Base-by-base conservation (phyloP, 371 early-diverging fungal genomes). In the Circinella umbellata region DNA sequence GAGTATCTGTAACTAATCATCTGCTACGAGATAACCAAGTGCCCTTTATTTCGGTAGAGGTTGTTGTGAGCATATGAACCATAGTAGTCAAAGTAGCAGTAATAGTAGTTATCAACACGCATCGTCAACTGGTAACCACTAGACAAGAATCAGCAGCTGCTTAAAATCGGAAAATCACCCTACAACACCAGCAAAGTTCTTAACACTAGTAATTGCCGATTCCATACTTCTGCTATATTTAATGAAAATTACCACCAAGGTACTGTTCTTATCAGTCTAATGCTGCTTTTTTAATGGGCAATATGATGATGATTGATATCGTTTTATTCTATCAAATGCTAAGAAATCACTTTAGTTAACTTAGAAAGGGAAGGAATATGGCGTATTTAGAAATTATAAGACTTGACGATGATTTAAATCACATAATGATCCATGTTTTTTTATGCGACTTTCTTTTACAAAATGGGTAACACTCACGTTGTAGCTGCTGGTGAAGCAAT, bases 1-100 rank as follows among this genome's bases (percentile, higher is more conserved):
- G 10, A 95, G 72, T 38, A 87, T 83, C n/a, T 83, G 76, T 37
- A 97, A 77, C 66, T 98, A 97, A 76, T 95, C 96, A 64, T 96
- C 97, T 4, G 91, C 96, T 42, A 97, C 88, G 10, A 97, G 73
- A 69, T 86, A 88, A 51, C 83, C 82, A 11, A 87, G 71, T 0
- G 81, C 70, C 35, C 27, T 57, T 49, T 59, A 37, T 63, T 55
- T 64, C n/a, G 66, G 61, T 69, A 37, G 27, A 27, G 27, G 27
- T 27, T 27, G 51, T n/a, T 4, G 51, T 5, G 14, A 17, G 15
- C 15, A 51, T 14, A 5, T 13, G 51, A 13, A 6, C 9, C 6
- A 11, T 6, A 51, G 15, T 17, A 51, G 17, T 8, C 14, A 15
- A 17, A 51, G 51, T n/a, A 51, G 15, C 5, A 15, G 14, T 51